These are phyloP conservation scores for Phytomonas francai DNA, from an alignment of 208 protist genomes.

Conservation along the genomic window DNA sequence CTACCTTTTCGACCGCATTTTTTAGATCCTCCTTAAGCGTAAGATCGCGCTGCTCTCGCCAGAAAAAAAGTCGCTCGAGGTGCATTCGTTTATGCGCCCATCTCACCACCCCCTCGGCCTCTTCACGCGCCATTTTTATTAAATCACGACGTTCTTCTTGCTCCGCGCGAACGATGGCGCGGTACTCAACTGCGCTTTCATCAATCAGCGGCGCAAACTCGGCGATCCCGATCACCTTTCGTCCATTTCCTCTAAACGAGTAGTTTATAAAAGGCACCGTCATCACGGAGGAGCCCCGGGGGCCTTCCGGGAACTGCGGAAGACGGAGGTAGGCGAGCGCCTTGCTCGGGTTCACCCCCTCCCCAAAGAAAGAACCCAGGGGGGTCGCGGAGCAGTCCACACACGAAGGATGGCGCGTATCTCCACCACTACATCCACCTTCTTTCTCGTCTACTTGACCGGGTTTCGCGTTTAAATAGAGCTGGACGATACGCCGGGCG, in stretches of 20 bases:
- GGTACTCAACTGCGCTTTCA: constrained; percentile 29
- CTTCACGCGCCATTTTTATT: too few species aligned
- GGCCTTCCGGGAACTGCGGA: too few species aligned
- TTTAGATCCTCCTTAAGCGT: constrained; percentile 23
- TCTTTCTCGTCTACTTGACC: not conserved
- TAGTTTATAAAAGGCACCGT: too few species aligned
- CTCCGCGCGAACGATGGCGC: constrained; percentile 21
- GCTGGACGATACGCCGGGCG: too few species aligned
- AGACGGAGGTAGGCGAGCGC: too few species aligned
- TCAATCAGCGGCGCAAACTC: constrained; percentile 53
- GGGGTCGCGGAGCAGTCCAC: too few species aligned
- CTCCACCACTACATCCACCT: constrained; percentile 19
- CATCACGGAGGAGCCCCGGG: too few species aligned
- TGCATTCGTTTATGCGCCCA: constrained; percentile 71
- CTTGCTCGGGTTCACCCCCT: too few species aligned
- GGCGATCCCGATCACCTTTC: constrained; percentile 38
- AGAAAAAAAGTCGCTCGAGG: constrained; percentile 70
- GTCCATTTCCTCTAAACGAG: constrained; percentile 14
- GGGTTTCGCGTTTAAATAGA: too few species aligned
- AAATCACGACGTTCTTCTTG: constrained; percentile 20
- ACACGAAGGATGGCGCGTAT: too few species aligned
- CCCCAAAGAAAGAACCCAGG: too few species aligned
- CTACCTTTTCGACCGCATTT: too few species aligned
- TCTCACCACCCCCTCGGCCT: constrained; percentile 23
- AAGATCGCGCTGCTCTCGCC: constrained; percentile 38